Percentiles rank a stretch among this genome's conserved stretches.
phyloP scores from a whole-genome alignment of 257 asterid genomes.

The Solanum megistacrolobum region DNA sequence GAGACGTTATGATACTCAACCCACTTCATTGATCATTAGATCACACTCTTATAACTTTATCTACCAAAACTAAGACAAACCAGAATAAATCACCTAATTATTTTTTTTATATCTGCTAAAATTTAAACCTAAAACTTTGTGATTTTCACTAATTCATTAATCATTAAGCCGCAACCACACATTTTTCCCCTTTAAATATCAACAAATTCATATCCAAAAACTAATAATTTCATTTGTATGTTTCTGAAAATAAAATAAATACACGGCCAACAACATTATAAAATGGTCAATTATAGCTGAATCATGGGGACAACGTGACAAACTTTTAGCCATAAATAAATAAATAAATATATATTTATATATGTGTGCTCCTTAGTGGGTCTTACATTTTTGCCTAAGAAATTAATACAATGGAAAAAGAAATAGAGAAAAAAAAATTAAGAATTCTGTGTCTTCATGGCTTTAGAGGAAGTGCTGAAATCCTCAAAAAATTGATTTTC shows the following conservation, averaged over 20 bases:
- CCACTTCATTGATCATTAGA: not conserved
- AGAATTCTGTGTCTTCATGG: constrained; percentile 31
- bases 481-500: constrained; percentile 10
- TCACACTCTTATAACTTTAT: not conserved
- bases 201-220: not conserved
- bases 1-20: not conserved
- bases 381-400: not conserved
- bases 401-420: not conserved
- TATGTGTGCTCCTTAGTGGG: not conserved
- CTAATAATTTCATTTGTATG: not conserved
- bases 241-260: not conserved
- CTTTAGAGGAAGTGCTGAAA: constrained; percentile 26
- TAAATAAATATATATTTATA: no score
- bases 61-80: no score
- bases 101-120: no score
- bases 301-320: not conserved
- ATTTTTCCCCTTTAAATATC: not conserved
- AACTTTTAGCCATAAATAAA: not conserved
- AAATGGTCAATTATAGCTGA: not conserved
- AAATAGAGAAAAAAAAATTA: constrained; percentile 1
- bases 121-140: no score
- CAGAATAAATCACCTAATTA: not conserved
- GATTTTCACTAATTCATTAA: not conserved
- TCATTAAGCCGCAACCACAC: not conserved
- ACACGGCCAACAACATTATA: not conserved